Evolutionary conservation across 1,139 yeast genomes (phyloP), one percentile per base, ranked within the genome.

Genomic region (Magnusiomyces paraingens): DNA sequence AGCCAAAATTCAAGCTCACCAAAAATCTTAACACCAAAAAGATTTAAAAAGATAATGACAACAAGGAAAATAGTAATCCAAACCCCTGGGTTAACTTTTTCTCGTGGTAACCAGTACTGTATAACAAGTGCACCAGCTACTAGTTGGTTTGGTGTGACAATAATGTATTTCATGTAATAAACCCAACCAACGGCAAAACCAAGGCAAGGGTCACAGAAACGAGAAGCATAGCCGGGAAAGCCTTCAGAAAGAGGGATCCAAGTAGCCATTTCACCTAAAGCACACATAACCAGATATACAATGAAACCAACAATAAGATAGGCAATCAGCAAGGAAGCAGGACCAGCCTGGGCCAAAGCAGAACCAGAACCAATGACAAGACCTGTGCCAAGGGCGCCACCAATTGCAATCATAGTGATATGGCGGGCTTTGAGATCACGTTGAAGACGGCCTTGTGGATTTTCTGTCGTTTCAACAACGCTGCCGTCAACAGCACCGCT

Each of bases 11-110:
- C 89, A 47, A 82, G 62, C 63, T 83, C 89, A 60, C 90, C 89
- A 62, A 81, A 84, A 59, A 70, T 76, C 62, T 74, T 75, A 46
- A 84, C 89, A 8, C 86, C 86, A 66, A 82, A 73, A 63, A 82
- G 73, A 66, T 83, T 83, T 50, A 75, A 65, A n/a, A 64, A 57
- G 0, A 83, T 73, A 42, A 82, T 66, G 4, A 81, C 45, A n/a
- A 80, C 79, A 71, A 80, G 82, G 63, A 86, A 85, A 47, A 88
- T 84, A 40, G 81, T 69, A 62, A 87, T 86, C 95, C 95, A 88
- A 61, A 64, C 63, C 14, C 85, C 86, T 77, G 17, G 85, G 80
- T 62, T 81, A 77, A 51, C 81, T 70, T 20, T 59, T 63, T 17
- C 80, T 80, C 57, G 71, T 57, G 49, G 68, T 53, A 81, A 75